Evolutionary conservation across 1,284 basidiomycete species (phyloP), one percentile per base, ranked within the genome.

Genomic region (Trichosporon coremiiforme): DNA sequence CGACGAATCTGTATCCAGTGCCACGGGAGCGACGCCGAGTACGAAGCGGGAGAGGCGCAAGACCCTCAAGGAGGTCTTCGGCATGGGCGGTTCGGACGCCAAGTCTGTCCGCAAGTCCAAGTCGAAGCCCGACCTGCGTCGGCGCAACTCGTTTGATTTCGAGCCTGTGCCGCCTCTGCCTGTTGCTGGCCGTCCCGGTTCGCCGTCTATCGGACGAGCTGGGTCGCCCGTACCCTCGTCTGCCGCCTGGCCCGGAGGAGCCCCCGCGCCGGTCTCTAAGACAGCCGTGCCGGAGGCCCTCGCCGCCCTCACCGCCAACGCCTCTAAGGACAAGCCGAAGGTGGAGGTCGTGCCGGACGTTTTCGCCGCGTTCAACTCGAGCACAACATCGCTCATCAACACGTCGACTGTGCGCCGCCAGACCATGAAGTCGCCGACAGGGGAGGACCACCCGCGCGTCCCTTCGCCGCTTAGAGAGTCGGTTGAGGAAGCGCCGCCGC

Each of bases 341-440:
- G 71, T 73, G 25, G 71, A 73, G 66, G 64, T 73, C 41, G 69
- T 73, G 15, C 71, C 71, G 25, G 71, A 73, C 41, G 65, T 73
- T 3, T 68, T 73, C 36, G 69, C 71, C 36, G 71, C 71, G 7
- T 73, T 73, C 65, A 66, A 70, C 50, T 50, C 68, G 31, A 68
- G 64, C 65, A 45, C 66, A 31, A 25, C 36, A 35, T 20, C 60
- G 31, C 57, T 62, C 57, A 33, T 62, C 15, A 62, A 62, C 31
- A 62, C 57, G 17, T 62, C 57, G 57, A 62, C 57, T 62, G 57
- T 62, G 15, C 57, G 57, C 57, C 57, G 57, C 15, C 57, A 62
- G 57, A 62, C 57, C 31, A 62, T 62, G 57, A 62, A 62, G 17
- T 62, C 57, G 15, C 57, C 57, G 33, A 62, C 57, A 2, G 57